phyloP scores from a whole-genome alignment of 495 filamentous ascomycete genomes.

The Tuber calosporum region DNA sequence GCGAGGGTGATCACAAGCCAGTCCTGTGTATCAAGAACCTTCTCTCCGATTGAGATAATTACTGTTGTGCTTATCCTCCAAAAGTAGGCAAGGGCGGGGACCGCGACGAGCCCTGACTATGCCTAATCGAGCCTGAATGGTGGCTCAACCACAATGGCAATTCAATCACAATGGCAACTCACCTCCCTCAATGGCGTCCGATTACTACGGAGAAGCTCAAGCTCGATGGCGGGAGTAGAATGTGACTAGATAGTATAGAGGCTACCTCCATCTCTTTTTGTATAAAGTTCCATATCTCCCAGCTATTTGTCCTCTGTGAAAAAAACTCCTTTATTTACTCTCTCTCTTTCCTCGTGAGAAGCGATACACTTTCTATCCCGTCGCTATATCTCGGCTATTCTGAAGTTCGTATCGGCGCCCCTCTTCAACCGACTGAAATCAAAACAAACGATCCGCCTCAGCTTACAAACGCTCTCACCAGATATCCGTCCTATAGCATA shows the following conservation, averaged over 20 bases:
- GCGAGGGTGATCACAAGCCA: no score
- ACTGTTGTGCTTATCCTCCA: not conserved
- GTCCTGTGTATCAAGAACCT: not conserved
- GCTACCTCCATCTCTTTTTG: not conserved
- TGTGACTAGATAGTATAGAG: not conserved
- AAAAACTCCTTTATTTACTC: no score
- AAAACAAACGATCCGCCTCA: not conserved
- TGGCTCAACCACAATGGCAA: no score
- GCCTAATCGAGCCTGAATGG: not conserved
- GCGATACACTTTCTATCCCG: not conserved
- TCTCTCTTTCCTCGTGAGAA: not conserved
- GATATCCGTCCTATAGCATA: not conserved
- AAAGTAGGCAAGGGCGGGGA: not conserved
- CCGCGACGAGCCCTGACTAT: not conserved
- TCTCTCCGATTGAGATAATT: not conserved
- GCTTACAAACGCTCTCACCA: not conserved
- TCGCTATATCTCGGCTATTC: not conserved
- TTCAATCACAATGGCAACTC: not conserved
- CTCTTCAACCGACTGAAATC: no score
- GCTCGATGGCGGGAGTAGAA: not conserved
- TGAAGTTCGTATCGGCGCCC: not conserved
- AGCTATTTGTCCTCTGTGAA: not conserved
- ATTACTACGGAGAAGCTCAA: not conserved
- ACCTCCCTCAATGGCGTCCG: not conserved
- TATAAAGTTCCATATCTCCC: not conserved